phyloP scores from a whole-genome alignment of 441 rosid genomes.

The Gossypium gossypioides region DNA sequence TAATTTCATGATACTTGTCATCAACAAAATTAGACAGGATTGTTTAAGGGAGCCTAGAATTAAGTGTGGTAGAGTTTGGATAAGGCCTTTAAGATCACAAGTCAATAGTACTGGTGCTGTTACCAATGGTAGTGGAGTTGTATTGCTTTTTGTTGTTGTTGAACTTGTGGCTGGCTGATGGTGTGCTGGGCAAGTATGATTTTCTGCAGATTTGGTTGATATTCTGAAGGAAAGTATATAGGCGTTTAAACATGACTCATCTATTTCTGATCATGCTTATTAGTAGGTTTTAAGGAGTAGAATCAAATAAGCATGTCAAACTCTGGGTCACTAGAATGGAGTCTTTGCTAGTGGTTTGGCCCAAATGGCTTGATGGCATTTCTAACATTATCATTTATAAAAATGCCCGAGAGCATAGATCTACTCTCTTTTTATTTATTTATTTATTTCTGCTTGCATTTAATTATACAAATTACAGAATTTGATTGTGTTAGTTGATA shows the following conservation, averaged over 20 bases:
- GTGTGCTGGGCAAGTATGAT: neutral
- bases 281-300: neutral
- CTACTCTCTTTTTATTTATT: neutral
- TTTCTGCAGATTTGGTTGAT: neutral
- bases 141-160: neutral
- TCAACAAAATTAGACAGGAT: neutral
- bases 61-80: neutral
- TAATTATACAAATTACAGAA: neutral
- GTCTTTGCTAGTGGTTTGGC: neutral
- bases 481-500: neutral
- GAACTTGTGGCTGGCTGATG: slow-evolving; percentile 8
- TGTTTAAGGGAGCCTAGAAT: neutral
- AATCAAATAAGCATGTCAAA: neutral
- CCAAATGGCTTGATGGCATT: neutral
- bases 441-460: neutral
- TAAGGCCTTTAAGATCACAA: neutral
- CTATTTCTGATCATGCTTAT: neutral
- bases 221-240: neutral
- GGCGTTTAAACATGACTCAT: neutral
- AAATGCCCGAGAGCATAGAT: neutral
- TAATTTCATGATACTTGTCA: neutral
- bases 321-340: neutral
- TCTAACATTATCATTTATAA: neutral
- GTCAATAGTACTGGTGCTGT: neutral
- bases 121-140: neutral